Conservation (phyloP, 2,329 filamentous ascomycete genomes). For the Penicillium frequentans region DNA sequence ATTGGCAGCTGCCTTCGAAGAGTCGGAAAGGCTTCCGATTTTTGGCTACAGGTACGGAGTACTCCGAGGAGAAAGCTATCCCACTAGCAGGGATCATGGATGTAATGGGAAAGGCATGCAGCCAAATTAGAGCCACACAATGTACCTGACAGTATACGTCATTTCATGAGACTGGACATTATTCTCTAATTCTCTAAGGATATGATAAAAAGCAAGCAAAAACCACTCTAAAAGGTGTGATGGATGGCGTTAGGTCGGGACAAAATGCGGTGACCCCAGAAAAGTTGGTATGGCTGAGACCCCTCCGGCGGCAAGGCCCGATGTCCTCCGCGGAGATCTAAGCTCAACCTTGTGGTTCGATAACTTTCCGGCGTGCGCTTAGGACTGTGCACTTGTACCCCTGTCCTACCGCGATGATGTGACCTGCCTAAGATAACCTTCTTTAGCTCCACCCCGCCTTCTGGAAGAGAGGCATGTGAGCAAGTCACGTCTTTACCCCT, state of each 20-base stretch:
- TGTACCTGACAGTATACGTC: not conserved
- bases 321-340: slow-evolving; percentile 20
- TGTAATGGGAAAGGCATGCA: not conserved
- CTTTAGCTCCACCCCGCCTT: not conserved
- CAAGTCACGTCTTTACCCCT: not conserved
- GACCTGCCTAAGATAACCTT: not conserved
- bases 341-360: slow-evolving; percentile 2
- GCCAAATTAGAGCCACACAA: not conserved
- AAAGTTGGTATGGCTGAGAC: not conserved
- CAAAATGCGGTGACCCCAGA: slow-evolving; percentile 2
- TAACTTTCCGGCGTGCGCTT: slow-evolving; percentile 12
- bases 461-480: slow-evolving; percentile 8
- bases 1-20: not conserved
- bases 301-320: slow-evolving; percentile 15
- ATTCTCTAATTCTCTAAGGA: not conserved
- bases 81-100: not conserved
- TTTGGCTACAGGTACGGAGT: not conserved
- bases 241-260: not conserved
- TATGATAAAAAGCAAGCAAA: not conserved
- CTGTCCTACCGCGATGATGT: slow-evolving; percentile 6
- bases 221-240: not conserved
- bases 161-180: not conserved
- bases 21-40: not conserved
- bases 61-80: not conserved
- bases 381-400: not conserved